phyloP scores from a whole-genome alignment of 2,329 filamentous ascomycete species.

The Clonostachys rhizophaga region DNA sequence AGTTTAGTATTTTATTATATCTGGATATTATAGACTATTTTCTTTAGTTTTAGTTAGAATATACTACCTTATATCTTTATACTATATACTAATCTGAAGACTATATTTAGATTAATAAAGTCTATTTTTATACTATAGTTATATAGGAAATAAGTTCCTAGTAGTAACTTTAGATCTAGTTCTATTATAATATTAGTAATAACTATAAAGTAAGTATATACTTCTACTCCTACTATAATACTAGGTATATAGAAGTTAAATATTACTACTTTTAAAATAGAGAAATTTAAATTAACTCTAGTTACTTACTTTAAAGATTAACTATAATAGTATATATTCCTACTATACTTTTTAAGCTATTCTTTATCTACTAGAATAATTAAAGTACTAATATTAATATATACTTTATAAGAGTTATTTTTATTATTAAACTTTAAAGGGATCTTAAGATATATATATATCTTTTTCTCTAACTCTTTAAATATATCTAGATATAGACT shows the following conservation, averaged over 20 bases:
- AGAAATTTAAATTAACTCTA: background rate
- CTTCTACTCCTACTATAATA: background rate
- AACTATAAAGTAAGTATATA: background rate
- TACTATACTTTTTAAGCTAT: background rate
- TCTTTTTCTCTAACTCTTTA: background rate
- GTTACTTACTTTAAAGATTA: background rate
- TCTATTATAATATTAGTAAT: background rate
- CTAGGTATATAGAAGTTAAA: background rate
- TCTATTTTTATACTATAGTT: background rate
- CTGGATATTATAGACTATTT: no score
- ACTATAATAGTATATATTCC: background rate
- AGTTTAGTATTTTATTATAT: no score
- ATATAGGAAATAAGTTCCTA: no score
- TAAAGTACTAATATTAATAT: background rate
- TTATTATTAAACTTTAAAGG: background rate
- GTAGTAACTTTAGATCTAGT: background rate
- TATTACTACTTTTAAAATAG: background rate
- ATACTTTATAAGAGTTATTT: background rate
- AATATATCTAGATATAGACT: no score
- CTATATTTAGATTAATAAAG: background rate
- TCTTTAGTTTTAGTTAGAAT: no score
- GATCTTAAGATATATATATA: background rate
- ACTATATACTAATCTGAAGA: no score
- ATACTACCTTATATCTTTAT: no score
- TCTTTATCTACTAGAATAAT: background rate